Evolutionary conservation across 2,329 filamentous ascomycete genomes (phyloP).

Genomic region (Alternaria ethzedia): DNA sequence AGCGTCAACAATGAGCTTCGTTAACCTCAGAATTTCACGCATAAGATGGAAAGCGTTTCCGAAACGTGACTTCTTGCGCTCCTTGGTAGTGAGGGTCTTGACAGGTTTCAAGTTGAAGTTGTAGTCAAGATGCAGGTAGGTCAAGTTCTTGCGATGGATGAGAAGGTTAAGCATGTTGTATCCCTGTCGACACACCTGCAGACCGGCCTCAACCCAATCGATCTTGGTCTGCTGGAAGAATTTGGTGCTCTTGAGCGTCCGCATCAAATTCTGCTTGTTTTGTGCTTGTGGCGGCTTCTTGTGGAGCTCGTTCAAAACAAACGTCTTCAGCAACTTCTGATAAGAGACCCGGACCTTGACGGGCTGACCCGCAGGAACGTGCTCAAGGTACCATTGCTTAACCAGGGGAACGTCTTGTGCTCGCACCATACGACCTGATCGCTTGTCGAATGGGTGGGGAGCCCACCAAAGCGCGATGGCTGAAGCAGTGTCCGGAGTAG

Average conservation of each 20-base stretch:
- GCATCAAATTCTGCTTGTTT: conserved; percentile 90
- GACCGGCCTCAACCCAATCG: conserved; percentile 97
- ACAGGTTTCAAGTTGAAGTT: conserved; percentile 99
- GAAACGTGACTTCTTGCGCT: conserved; percentile 98
- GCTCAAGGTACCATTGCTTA: conserved; percentile 98
- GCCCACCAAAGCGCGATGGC: conserved; percentile 98
- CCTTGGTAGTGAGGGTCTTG: conserved; percentile 97
- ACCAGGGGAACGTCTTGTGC: conserved; percentile 96
- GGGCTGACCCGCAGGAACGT: conserved; percentile 86
- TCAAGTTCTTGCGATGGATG: conserved; percentile 98
- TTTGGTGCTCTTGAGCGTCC: conserved; percentile 91
- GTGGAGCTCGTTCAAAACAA: conserved; percentile 94
- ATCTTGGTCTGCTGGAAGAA: conserved; percentile 99
- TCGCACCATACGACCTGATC: conserved; percentile 93
- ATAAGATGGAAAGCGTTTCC: conserved; percentile 99
- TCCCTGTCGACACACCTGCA: conserved; percentile 96
- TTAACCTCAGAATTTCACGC: conserved; percentile 94
- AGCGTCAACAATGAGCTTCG: conserved; percentile 96
- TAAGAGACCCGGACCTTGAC: conserved; percentile 98
- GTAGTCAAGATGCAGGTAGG: conserved; percentile 97
- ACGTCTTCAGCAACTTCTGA: conserved; percentile 96
- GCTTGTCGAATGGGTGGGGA: conserved; percentile 91
- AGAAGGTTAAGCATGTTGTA: conserved; percentile 99
- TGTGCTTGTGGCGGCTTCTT: conserved; percentile 95
- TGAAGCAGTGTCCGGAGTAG: conserved; percentile 85